Conservation (phyloP, 805 yeast species). For the Cyberlindnera japonica region DNA sequence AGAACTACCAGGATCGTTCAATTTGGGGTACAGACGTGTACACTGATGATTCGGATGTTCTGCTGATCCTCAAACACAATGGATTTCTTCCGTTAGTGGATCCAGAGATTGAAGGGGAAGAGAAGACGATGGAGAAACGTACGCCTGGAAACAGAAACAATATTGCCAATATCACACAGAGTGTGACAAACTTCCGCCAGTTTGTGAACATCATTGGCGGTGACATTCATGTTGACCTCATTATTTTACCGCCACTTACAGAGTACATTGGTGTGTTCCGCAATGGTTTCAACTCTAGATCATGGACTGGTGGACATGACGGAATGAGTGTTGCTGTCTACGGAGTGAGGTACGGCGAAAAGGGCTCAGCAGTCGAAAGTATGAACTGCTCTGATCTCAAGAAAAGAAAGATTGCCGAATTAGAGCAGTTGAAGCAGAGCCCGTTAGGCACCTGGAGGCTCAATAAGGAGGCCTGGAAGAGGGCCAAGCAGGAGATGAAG, state of each 20-base stretch:
- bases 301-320: conserved; percentile 69
- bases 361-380: conserved; percentile 25
- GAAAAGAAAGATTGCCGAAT: conserved; percentile 24
- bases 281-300: conserved; percentile 68
- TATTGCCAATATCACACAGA: conserved; percentile 28
- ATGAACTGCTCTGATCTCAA: conserved; percentile 14
- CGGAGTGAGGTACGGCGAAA: conserved; percentile 32
- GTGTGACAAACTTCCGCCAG: conserved; percentile 25
- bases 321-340: conserved; percentile 73
- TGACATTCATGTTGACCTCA: conserved; percentile 33
- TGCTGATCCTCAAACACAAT: conserved; percentile 69
- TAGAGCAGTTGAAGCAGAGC: conserved; percentile 14
- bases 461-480: conserved; percentile 23
- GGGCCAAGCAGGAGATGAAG: conserved; percentile 17
- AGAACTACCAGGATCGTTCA: conserved; percentile 29
- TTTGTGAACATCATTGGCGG: conserved; percentile 29
- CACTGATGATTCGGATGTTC: conserved; percentile 88
- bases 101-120: conserved; percentile 21
- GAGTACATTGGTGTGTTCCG: conserved; percentile 61
- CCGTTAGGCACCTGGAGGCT: conserved; percentile 18
- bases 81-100: conserved; percentile 52
- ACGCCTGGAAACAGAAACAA: conserved; percentile 42
- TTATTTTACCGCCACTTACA: conserved; percentile 67
- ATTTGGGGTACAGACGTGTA: conserved; percentile 93
- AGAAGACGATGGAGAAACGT: conserved; percentile 21